phyloP scores from a whole-genome alignment of 2,329 filamentous ascomycete species.

The Laburnicola sp. region DNA sequence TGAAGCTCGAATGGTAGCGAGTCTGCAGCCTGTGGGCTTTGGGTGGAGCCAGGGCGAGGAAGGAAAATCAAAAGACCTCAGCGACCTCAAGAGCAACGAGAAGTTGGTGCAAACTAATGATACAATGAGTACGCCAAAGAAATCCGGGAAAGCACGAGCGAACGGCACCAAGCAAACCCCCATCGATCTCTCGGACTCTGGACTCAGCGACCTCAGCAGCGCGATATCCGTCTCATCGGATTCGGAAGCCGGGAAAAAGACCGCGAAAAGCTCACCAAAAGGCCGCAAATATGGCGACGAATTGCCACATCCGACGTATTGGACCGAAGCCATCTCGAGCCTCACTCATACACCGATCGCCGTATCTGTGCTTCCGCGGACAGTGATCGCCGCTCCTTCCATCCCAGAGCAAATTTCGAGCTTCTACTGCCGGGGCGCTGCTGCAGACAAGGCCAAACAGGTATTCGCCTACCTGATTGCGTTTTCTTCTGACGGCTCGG shows the following conservation, averaged over 20 bases:
- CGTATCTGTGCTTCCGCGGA: conserved; percentile 69
- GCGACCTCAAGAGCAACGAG: conserved; percentile 21
- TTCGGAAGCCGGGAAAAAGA: conserved; percentile 59
- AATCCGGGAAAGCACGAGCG: conserved; percentile 7
- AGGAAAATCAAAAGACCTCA: conserved; percentile 56
- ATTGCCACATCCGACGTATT: conserved; percentile 84
- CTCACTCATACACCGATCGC: conserved; percentile 77
- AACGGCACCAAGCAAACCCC: conserved; percentile 39
- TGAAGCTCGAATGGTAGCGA: conserved; percentile 81
- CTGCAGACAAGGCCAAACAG: conserved; percentile 84
- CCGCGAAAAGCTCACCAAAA: conserved; percentile 44
- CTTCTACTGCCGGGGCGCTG: conserved; percentile 80
- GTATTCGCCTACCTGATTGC: conserved; percentile 88
- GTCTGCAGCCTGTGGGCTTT: conserved; percentile 83
- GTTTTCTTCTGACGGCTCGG: conserved; percentile 79
- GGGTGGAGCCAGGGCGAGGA: conserved; percentile 89
- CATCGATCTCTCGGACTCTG: conserved; percentile 55
- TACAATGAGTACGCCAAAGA: conserved; percentile 5
- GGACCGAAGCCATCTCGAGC: conserved; percentile 86
- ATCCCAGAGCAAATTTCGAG: conserved; percentile 71
- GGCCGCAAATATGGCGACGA: conserved; percentile 69
- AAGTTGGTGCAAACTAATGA: not conserved
- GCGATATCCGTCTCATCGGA: conserved; percentile 51
- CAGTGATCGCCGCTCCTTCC: conserved; percentile 57
- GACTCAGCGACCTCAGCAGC: conserved; percentile 49